Base-by-base conservation (phyloP, 2,329 filamentous ascomycete genomes). In the Emericellopsis cladophorae region DNA sequence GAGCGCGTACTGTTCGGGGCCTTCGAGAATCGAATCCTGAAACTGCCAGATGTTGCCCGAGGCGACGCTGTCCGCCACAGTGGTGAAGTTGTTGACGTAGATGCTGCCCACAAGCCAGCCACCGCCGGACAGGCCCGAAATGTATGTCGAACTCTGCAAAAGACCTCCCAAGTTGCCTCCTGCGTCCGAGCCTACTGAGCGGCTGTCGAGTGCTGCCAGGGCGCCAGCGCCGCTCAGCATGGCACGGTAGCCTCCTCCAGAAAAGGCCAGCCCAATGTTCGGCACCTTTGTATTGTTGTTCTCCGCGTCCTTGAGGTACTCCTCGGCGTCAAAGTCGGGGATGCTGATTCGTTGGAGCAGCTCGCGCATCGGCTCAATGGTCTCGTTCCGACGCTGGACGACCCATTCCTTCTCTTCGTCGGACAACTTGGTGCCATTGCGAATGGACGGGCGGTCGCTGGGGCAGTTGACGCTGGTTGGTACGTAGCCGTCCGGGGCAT, bases 231-330 rank as follows among this genome's bases (percentile, higher is more conserved):
- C 87, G 54, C 84, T 90, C 65, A 89, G 67, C 64, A 93, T 68
- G n/a, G 88, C 87, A 42, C 88, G 72, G 57, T 92, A 94, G 31
- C 88, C 88, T 55, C 88, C 88, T 11, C 87, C 87, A 0, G 85
- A 92, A 36, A 84, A 67, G 10, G 87, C 84, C 46, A 94, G 74
- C 14, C 70, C 86, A 45, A 94, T 79, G 49, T 68, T 71, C 40
- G 70, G 70, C 45, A 70, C 57, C 22, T 63, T 59, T 0, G 50
- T 55, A 7, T 49, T 39, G 37, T 59, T 18, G 43, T 26, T 51
- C 40, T 58, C 52, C 22, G 47, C 60, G 43, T 58, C 44, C 16
- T 48, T 40, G 50, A 96, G 77, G 56, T 92, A 96, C 2, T 62
- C 56, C 1, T 66, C 67, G n/a, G 79, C 81, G 59, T 95, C 80